These are phyloP conservation scores for Usnea hakonensis DNA, from an alignment of 495 filamentous ascomycete genomes.

Conservation along the genomic window DNA sequence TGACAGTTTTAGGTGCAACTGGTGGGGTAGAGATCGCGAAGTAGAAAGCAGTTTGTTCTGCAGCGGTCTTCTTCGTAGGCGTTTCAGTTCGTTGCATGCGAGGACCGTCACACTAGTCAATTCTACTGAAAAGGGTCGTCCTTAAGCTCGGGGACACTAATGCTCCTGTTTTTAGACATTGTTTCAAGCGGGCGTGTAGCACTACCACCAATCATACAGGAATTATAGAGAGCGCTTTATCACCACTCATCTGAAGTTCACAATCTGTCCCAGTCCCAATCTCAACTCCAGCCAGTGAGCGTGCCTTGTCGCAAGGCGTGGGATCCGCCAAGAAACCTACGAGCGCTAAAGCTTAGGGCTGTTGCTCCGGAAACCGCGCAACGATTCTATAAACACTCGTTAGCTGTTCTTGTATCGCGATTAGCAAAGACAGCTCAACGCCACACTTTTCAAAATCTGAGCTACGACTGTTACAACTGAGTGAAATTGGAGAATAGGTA, in stretches of 20 bases:
- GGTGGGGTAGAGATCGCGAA: slow-evolving; percentile 74
- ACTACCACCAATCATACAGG: slow-evolving; percentile 6
- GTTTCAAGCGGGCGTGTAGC: slow-evolving; percentile 4
- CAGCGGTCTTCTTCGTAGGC: not conserved
- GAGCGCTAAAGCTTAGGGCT: not conserved
- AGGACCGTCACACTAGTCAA: not conserved
- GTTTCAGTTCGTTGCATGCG: slow-evolving; percentile 6
- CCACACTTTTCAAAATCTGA: not conserved
- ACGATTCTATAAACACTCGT: not conserved
- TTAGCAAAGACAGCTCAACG: not conserved
- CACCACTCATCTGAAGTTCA: not conserved
- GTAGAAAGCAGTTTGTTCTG: slow-evolving; percentile 14
- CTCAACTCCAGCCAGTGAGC: not conserved
- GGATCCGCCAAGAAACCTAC: not conserved
- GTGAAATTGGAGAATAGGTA: not conserved
- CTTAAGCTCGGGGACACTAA: not conserved
- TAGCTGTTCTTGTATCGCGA: not conserved
- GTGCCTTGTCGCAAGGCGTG: not conserved
- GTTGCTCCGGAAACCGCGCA: not conserved
- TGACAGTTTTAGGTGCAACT: slow-evolving; percentile 55
- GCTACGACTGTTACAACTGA: not conserved
- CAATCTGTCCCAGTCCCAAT: not conserved
- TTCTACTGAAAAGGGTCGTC: not conserved
- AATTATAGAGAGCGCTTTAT: slow-evolving; percentile 7
- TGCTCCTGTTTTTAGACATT: not conserved